Conservation (phyloP, 2,329 filamentous ascomycete species). For the Zasmidium citrigriseum region DNA sequence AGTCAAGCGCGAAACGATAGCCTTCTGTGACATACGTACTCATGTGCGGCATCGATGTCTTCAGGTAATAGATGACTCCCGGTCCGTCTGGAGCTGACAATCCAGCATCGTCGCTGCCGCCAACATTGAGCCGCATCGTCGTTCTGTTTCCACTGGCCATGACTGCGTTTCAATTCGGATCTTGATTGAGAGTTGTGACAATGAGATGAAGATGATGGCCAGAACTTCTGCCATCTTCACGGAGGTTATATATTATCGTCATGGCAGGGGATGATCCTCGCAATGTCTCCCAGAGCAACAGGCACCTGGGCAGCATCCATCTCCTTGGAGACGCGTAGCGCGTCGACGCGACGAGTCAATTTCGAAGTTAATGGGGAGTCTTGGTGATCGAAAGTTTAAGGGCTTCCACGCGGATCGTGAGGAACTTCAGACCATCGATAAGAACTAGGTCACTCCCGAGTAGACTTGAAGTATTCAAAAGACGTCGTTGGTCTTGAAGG, state of each 20-base stretch:
- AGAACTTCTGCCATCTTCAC: neutral
- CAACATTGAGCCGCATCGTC: neutral
- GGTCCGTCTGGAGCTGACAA: neutral
- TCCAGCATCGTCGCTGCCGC: neutral
- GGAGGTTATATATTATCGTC: neutral
- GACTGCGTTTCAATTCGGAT: neutral
- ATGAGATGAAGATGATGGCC: too few species aligned
- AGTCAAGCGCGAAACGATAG: too few species aligned
- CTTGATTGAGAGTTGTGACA: neutral
- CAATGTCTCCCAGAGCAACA: neutral
- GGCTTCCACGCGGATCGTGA: too few species aligned
- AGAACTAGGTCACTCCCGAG: too few species aligned
- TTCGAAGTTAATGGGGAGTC: too few species aligned
- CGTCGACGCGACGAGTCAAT: neutral
- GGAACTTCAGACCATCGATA: too few species aligned
- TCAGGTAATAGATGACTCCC: slow-evolving; percentile 6
- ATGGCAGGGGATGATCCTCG: neutral
- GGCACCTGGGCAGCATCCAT: neutral
- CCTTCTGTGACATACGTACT: too few species aligned
- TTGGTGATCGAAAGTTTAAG: too few species aligned
- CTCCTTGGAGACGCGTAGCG: neutral
- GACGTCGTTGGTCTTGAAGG: too few species aligned
- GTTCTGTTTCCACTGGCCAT: neutral
- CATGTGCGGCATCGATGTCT: slow-evolving; percentile 8
- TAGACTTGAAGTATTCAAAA: too few species aligned